These are phyloP conservation scores for Fraxinus ornus DNA, from an alignment of 305 asterid species.

Conservation along the genomic window DNA sequence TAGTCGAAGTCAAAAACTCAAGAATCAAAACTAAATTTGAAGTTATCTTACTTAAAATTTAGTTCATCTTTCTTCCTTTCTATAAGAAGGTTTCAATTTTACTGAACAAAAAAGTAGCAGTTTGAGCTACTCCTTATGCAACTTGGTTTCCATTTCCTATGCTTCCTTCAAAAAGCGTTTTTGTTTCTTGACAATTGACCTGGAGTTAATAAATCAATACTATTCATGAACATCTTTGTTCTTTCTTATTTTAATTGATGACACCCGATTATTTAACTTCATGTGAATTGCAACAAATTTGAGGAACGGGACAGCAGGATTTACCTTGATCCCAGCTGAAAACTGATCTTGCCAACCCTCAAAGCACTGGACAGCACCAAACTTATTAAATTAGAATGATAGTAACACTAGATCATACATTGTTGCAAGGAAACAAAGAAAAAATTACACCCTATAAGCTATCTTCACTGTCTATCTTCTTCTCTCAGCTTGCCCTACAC, in stretches of 20 bases:
- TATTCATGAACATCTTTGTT: background rate
- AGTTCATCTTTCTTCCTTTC: background rate
- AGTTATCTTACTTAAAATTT: background rate
- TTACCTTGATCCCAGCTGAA: slow-evolving; percentile 90
- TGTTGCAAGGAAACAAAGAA: slow-evolving; percentile 20
- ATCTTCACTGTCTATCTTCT: slow-evolving; percentile 9
- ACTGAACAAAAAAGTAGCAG: background rate
- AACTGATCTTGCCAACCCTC: slow-evolving; percentile 80
- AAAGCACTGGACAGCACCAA: slow-evolving; percentile 46
- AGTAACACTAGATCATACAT: slow-evolving; percentile 6
- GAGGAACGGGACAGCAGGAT: slow-evolving; percentile 14
- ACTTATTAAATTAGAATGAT: slow-evolving; percentile 24
- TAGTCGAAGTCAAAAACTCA: background rate
- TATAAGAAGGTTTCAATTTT: background rate
- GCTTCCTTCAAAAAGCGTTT: background rate
- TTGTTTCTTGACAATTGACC: background rate
- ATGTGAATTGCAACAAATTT: background rate
- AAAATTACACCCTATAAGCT: background rate
- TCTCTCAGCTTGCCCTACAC: background rate
- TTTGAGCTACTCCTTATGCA: background rate
- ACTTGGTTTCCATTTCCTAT: background rate
- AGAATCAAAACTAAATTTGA: background rate
- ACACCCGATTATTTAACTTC: slow-evolving; percentile 9
- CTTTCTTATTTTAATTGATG: slow-evolving; percentile 10
- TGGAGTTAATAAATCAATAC: background rate